Evolutionary conservation across 139 green algal species (phyloP), one percentile per base, ranked within the genome.

Genomic region (Volvox africanus): DNA sequence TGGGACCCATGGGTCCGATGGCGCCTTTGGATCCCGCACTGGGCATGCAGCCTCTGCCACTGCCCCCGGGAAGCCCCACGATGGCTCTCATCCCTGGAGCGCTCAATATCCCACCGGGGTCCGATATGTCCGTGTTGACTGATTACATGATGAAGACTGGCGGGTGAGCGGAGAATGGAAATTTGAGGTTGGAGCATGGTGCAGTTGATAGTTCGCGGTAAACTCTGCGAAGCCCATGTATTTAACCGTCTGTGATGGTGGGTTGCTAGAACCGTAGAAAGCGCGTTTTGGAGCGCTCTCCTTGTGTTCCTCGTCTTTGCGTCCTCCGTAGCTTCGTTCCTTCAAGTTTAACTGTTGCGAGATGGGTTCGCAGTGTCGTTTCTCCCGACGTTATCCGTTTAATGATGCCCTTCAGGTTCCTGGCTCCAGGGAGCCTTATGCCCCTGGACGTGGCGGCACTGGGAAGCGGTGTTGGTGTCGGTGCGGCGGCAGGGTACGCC

Each of bases 111-210:
- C 73, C 86, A 21, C 86, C 86, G 21, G 86, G 86, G 2, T 62
- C 73, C n/a, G 86, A 90, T 75, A 83, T 90, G 71, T 33, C 44
- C 20, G 86, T 75, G 0, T 22, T 90, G 11, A 83, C 86, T 0
- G 86, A 90, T 75, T 90, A 90, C 73, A 62, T 84, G 44, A 81
- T 90, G 67, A 83, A 83, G 71, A 83, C 50, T n/a, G 73, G 73
- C n/a, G 86, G 86, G 86, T 90, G 73, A 24, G 84, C 3, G 84
- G 65, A 44, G 78, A 22, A 73, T 9, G 24, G 65, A 2, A 12
- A 11, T 2, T 24, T 6, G 65, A 28, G 24, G 65, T 24, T 24
- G n/a, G n/a, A n/a, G n/a, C n/a, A n/a, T n/a, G n/a, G n/a, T n/a
- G n/a, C n/a, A n/a, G n/a, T n/a, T n/a, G n/a, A n/a, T n/a, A n/a